A percentile compares a stretch with the other conserved stretches of the same genome.
Evolutionary conservation across 495 filamentous ascomycete genomes (phyloP).

Genomic region (Chaetomium fimeti): DNA sequence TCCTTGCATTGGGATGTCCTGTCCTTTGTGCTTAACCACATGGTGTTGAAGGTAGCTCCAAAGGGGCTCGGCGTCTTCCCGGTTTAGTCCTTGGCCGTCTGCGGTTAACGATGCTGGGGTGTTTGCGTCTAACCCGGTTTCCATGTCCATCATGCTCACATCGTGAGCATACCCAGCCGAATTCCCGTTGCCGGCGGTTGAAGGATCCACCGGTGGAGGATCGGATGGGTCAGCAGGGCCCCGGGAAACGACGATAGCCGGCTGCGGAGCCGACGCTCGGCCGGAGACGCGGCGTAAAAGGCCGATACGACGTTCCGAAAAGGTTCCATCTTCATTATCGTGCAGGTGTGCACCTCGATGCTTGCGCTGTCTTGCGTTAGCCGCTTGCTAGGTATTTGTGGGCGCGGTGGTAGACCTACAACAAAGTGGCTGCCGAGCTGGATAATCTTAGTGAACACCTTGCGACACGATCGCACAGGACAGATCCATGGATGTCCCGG

Average conservation of each 20-base stretch:
- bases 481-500: slow-evolving; percentile 26
- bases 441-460: not conserved
- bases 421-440: slow-evolving; percentile 29
- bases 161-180: not conserved
- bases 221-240: slow-evolving; percentile 11
- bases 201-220: not conserved
- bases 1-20: slow-evolving; percentile 13
- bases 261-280: not conserved
- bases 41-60: slow-evolving; percentile 30
- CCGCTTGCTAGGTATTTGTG: not conserved
- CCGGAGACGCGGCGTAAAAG: not conserved
- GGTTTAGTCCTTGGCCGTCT: not conserved
- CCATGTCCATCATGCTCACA: not conserved
- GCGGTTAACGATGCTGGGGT: not conserved
- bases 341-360: slow-evolving; percentile 34
- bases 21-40: slow-evolving; percentile 24
- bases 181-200: not conserved
- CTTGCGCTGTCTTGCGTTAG: slow-evolving; percentile 13
- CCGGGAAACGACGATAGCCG: slow-evolving; percentile 26
- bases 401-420: slow-evolving; percentile 11
- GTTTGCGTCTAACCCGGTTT: not conserved
- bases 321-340: slow-evolving; percentile 42
- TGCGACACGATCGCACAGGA: slow-evolving; percentile 26
- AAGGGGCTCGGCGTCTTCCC: slow-evolving; percentile 1
- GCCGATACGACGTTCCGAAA: slow-evolving; percentile 24